These are phyloP conservation scores for Ophiosphaerella narmari DNA, from an alignment of 2,329 filamentous ascomycete species.

Conservation along the genomic window DNA sequence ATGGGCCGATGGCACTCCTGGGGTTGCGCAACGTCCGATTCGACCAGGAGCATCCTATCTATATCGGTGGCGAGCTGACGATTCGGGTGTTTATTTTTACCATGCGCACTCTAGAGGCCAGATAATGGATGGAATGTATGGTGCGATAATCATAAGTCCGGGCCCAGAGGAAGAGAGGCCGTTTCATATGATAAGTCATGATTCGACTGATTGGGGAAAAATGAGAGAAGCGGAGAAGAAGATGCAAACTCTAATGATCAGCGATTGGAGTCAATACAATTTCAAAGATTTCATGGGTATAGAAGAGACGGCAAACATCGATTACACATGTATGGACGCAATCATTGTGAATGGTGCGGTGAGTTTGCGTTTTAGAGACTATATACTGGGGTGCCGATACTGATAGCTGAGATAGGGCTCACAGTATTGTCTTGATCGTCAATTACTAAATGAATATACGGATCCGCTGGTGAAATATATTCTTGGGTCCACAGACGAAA, in stretches of 20 bases:
- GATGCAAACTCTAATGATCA: conserved; percentile 2
- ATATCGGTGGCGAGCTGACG: background rate
- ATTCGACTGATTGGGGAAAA: background rate
- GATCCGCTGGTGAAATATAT: background rate
- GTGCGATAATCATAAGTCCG: background rate
- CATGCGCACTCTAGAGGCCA: background rate
- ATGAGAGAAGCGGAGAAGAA: conserved; percentile 2
- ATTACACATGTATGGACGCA: conserved; percentile 2
- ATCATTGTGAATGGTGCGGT: conserved; percentile 3
- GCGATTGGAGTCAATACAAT: conserved; percentile 1
- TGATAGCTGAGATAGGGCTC: background rate
- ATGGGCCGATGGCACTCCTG: conserved; percentile 1
- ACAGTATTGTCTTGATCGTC: conserved; percentile 1
- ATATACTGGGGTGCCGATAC: background rate
- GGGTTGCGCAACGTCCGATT: background rate
- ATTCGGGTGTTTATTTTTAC: background rate
- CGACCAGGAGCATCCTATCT: background rate
- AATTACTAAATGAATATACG: background rate
- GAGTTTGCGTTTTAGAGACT: background rate
- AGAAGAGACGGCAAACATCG: conserved; percentile 1
- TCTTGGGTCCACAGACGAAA: background rate
- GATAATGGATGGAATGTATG: conserved; percentile 1
- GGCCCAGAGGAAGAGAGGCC: background rate
- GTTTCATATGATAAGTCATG: conserved; percentile 2
- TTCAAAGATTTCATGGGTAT: background rate